Percentiles rank a stretch among this genome's conserved stretches.
These are phyloP conservation scores for Ceratobasidium sp. DNA, from an alignment of 1,284 basidiomycete species.

Conservation along the genomic window DNA sequence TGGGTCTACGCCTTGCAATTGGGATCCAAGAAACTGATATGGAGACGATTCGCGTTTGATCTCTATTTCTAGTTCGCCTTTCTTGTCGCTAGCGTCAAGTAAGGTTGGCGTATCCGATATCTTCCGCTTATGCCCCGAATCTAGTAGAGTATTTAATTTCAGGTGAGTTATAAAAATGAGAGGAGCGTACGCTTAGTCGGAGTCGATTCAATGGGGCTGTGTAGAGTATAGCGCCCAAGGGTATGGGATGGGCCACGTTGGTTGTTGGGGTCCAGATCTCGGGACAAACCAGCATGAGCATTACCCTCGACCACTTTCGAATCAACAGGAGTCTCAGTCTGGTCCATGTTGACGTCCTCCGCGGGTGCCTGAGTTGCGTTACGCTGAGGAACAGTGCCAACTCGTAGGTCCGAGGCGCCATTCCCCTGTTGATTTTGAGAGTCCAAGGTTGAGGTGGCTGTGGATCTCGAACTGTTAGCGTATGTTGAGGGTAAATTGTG, in stretches of 20 bases:
- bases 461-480: not conserved
- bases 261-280: not conserved
- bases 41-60: conserved; percentile 24
- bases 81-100: conserved; percentile 5
- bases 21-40: conserved; percentile 25
- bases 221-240: conserved; percentile 20
- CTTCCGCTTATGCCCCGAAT: not conserved
- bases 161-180: not conserved
- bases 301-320: not conserved
- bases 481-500: too few relatives aligned
- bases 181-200: conserved; percentile 5
- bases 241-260: not conserved
- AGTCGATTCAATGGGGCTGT: not conserved
- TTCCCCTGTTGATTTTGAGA: not conserved
- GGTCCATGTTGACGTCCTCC: not conserved
- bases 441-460: not conserved
- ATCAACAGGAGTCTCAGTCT: not conserved
- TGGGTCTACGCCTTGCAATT: conserved; percentile 7
- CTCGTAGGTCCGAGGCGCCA: not conserved
- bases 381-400: not conserved
- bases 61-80: not conserved
- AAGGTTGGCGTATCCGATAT: conserved; percentile 26
- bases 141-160: not conserved
- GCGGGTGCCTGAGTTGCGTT: not conserved
- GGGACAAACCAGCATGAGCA: not conserved